Evolutionary conservation across 768 basidiomycete genomes (phyloP), one percentile per base, ranked within the genome.

Genomic region (Lactarius hengduanensis): DNA sequence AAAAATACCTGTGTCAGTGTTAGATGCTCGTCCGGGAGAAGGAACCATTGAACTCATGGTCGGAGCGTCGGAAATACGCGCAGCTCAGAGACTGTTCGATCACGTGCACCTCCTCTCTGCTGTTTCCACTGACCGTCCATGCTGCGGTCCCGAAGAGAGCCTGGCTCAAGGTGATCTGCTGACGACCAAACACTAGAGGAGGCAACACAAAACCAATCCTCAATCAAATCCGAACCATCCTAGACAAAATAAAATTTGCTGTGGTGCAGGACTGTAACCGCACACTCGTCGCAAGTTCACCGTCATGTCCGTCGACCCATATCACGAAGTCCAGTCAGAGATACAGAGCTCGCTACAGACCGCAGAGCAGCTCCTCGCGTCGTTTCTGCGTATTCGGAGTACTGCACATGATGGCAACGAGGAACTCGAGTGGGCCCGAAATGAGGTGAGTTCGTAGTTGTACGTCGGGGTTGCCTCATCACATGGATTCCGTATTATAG

Each of bases 281-380:
- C 38, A 11, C 30, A 11, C 30, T 26, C 45, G 28, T 34, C 41
- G 2, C 38, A 22, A 28, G 30, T 2, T 56, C 36, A 40, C 16
- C 16, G 55, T 11, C 67, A 89, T 89, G 88, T 87, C 89, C 20
- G 77, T 82, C 8, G 94, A 96, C 78, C 94, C 94, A 50, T 96
- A 94, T 76, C 89, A 94, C 79, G 89, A 85, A 41, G 92, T 94
- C 2, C 87, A 91, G 73, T 86, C 85, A 66, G 94, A 96, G 77
- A 86, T 96, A 26, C 90, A 93, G 68, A 77, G 81, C 15, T 88
- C 91, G 10, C 77, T 95, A 36, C 86, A 90, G 73, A 80, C 86
- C 4, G 88, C 91, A 53, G 78, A 83, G 20, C 88, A 90, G 61
- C 79, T 94, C 61, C 83, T 86, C 55, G 83, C 90, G 4, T 92